Percentiles rank a stretch among this genome's conserved stretches.
phyloP scores from a whole-genome alignment of 2,329 filamentous ascomycete genomes.

The Sarocladium strictum region DNA sequence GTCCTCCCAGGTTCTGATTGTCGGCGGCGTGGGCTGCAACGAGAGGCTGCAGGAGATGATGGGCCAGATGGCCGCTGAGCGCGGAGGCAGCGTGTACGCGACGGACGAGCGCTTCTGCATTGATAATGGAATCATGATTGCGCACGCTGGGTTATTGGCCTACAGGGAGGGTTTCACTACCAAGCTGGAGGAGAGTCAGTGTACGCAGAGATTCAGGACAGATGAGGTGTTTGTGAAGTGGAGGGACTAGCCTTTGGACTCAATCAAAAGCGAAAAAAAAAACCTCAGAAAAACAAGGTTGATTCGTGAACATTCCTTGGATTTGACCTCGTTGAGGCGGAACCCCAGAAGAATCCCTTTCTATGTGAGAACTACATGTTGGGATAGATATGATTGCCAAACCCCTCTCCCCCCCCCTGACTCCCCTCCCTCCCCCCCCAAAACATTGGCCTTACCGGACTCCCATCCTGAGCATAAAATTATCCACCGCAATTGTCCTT shows the following conservation, averaged over 20 bases:
- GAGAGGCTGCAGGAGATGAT: slow-evolving; percentile 97
- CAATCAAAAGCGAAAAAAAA: neutral
- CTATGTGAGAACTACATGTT: too few relatives aligned
- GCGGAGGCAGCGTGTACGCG: slow-evolving; percentile 85
- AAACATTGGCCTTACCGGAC: too few relatives aligned
- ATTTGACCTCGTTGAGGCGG: too few relatives aligned
- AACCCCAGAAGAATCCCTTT: too few relatives aligned
- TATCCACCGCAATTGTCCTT: too few relatives aligned
- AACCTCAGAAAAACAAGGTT: too few relatives aligned
- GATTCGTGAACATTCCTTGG: too few relatives aligned
- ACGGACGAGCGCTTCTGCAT: slow-evolving; percentile 98
- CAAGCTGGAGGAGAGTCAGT: slow-evolving; percentile 72
- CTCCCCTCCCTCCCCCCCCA: too few relatives aligned
- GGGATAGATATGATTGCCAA: too few relatives aligned
- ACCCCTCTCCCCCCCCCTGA: too few relatives aligned
- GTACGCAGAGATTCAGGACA: slow-evolving; percentile 76
- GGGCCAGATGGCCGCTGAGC: slow-evolving; percentile 85
- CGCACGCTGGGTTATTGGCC: slow-evolving; percentile 84
- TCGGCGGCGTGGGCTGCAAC: slow-evolving; percentile 94
- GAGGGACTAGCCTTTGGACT: slow-evolving; percentile 44
- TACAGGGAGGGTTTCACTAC: slow-evolving; percentile 77
- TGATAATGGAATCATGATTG: slow-evolving; percentile 99
- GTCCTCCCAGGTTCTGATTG: slow-evolving; percentile 82
- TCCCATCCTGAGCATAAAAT: too few relatives aligned
- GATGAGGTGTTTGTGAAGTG: slow-evolving; percentile 77